phyloP scores from a whole-genome alignment of 495 filamentous ascomycete genomes.

The Chaetomidium leptoderma region DNA sequence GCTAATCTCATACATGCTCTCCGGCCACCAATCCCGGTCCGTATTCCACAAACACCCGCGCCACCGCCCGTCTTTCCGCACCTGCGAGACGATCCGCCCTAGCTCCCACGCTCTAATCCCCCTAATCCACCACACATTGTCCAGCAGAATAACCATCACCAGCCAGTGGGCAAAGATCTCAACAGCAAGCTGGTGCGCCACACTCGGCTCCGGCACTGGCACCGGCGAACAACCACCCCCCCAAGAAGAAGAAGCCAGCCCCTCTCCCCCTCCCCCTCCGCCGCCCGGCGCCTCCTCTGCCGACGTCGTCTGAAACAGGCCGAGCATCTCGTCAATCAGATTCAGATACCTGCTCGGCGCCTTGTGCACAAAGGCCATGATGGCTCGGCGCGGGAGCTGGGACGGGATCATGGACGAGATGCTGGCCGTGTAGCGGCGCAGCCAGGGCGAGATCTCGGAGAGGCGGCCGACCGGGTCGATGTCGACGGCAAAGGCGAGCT shows the following conservation, averaged over 20 bases:
- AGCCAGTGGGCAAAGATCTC: conserved; percentile 46
- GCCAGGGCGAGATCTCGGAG: conserved; percentile 24
- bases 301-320: background rate
- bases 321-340: conserved; percentile 19
- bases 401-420: conserved; percentile 25
- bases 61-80: background rate
- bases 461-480: background rate
- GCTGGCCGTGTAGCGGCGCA: conserved; percentile 23
- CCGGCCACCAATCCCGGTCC: conserved; percentile 22
- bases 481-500: background rate
- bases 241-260: too few relatives aligned
- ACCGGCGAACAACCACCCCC: too few relatives aligned
- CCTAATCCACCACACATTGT: conserved; percentile 46
- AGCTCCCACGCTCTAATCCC: conserved; percentile 28
- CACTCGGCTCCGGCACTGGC: background rate
- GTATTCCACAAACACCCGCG: background rate
- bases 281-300: too few relatives aligned
- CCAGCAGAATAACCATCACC: conserved; percentile 41
- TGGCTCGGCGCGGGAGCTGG: conserved; percentile 16
- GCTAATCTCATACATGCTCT: conserved; percentile 18
- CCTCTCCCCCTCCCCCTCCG: too few relatives aligned
- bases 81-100: conserved; percentile 15
- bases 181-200: conserved; percentile 33
- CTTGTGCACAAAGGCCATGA: conserved; percentile 28
- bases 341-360: conserved; percentile 19